A percentile compares a stretch with the other conserved stretches of the same genome.
Evolutionary conservation across 2,329 filamentous ascomycete species (phyloP).

Genomic region (Huntiella moniliformis): DNA sequence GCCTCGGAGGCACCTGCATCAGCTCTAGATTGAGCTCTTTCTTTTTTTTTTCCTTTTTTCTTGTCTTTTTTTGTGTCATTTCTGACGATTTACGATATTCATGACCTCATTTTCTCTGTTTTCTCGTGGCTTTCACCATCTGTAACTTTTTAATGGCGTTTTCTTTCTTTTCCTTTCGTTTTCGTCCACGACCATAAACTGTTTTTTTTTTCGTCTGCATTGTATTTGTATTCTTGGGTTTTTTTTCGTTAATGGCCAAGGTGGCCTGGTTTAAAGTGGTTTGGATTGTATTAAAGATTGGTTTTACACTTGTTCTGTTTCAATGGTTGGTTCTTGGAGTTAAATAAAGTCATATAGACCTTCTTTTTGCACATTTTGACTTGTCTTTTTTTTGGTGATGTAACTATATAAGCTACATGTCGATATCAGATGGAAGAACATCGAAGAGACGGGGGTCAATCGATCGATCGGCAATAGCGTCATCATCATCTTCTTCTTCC

Average conservation of each 20-base stretch:
- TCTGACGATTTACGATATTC: slow-evolving; percentile 13
- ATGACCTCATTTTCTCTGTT: slow-evolving; percentile 15
- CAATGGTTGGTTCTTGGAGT: no score
- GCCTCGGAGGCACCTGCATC: no score
- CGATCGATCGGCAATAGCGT: slow-evolving; percentile 1
- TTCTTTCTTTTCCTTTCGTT: slow-evolving; percentile 2
- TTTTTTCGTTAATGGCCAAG: not conserved
- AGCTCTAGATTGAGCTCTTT: not conserved
- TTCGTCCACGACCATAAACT: not conserved
- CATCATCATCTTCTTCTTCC: slow-evolving; percentile 14
- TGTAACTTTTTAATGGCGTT: not conserved
- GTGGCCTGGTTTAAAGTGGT: no score
- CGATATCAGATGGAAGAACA: not conserved
- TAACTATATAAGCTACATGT: not conserved
- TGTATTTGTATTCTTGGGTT: not conserved
- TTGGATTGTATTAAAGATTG: no score
- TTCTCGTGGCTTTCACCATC: not conserved
- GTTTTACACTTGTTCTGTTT: no score
- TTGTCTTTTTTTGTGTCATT: slow-evolving; percentile 12
- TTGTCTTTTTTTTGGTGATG: not conserved
- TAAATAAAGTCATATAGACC: no score
- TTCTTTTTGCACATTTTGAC: no score
- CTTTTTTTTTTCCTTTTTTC: slow-evolving; percentile 12
- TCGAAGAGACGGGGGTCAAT: slow-evolving; percentile 9
- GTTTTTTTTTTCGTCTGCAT: not conserved